Evolutionary conservation across 2,329 filamentous ascomycete species (phyloP), one percentile per base, ranked within the genome.

Genomic region (Trichoderma pleuroti): DNA sequence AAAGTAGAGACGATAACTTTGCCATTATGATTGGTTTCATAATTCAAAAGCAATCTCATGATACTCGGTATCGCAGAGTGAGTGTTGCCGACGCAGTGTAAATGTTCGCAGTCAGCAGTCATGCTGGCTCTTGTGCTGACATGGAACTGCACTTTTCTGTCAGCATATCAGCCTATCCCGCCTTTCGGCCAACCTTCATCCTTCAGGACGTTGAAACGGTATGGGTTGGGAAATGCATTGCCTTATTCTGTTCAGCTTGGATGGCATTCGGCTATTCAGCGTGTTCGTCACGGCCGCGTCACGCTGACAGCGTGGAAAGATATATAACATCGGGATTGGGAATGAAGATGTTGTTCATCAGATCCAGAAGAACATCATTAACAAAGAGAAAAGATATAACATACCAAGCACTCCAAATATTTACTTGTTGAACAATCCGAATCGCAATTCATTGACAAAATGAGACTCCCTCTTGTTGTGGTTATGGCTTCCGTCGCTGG

Each of bases 111-210:
- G 65, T 68, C 65, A 68, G 65, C 65, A 68, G 65, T 68, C 65
- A 68, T 36, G 65, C 56, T 42, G 28, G 18, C 39, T n/a, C n/a
- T 49, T 30, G 26, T 68, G 65, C 65, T 68, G 65, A 68, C 65
- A 61, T 34, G 12, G 36, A 68, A 49, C 9, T 36, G 65, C 65
- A n/a, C 21, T 68, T 68, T 61, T 18, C 28, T 28, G 65, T 68
- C 65, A 68, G 65, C 65, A 61, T 68, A 49, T 68, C 56, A 68
- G 65, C 65, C 65, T 68, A 61, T 68, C 26, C n/a, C 14, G 36
- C 56, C 56, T 32, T 52, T 61, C 56, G 39, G 56, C 65, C 39
- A 68, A 52, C 54, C 36, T 16, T 18, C 65, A 68, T 68, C 65
- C 65, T 68, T 60, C 65, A 36, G 39, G 56, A 68, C 39, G 65